Evolutionary conservation across 2,329 filamentous ascomycete genomes (phyloP).

Genomic region (Macrophomina phaseolina): DNA sequence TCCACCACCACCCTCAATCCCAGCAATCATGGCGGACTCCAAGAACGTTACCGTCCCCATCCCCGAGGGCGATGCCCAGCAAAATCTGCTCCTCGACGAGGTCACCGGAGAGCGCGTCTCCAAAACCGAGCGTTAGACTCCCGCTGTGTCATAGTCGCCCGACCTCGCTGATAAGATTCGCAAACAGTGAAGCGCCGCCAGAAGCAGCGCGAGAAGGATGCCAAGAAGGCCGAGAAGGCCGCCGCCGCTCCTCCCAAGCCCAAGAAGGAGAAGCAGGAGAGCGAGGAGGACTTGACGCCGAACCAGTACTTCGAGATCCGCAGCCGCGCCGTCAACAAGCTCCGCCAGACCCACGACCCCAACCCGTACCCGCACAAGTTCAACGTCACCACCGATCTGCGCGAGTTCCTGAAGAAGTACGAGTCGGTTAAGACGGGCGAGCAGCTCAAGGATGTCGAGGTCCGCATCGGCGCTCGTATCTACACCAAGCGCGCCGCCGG

Average conservation of each 20-base stretch:
- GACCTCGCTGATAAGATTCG: conserved; percentile 27
- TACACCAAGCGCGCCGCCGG: conserved; percentile 78
- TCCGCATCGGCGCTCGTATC: conserved; percentile 83
- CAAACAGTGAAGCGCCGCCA: conserved; percentile 90
- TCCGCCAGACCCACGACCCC: conserved; percentile 73
- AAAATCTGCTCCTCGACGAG: conserved; percentile 84
- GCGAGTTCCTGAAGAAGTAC: conserved; percentile 79
- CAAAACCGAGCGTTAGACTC: conserved; percentile 51
- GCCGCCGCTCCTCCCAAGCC: conserved; percentile 68
- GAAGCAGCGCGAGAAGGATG: conserved; percentile 87
- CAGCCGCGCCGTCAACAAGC: conserved; percentile 78
- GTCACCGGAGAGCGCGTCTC: conserved; percentile 83
- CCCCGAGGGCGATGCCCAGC: conserved; percentile 43
- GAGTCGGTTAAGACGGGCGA: conserved; percentile 87
- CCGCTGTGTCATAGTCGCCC: conserved; percentile 29
- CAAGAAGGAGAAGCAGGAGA: conserved; percentile 66
- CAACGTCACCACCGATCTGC: conserved; percentile 80
- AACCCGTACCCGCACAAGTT: conserved; percentile 89
- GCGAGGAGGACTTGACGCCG: conserved; percentile 74
- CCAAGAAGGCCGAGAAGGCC: conserved; percentile 86
- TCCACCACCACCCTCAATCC: conserved; percentile 5
- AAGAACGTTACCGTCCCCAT: conserved; percentile 74
- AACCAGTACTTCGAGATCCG: conserved; percentile 98
- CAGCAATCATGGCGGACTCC: conserved; percentile 36
- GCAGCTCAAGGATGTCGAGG: conserved; percentile 72